phyloP scores from a whole-genome alignment of 345 rosid genomes.

The Aethionema arabicum region DNA sequence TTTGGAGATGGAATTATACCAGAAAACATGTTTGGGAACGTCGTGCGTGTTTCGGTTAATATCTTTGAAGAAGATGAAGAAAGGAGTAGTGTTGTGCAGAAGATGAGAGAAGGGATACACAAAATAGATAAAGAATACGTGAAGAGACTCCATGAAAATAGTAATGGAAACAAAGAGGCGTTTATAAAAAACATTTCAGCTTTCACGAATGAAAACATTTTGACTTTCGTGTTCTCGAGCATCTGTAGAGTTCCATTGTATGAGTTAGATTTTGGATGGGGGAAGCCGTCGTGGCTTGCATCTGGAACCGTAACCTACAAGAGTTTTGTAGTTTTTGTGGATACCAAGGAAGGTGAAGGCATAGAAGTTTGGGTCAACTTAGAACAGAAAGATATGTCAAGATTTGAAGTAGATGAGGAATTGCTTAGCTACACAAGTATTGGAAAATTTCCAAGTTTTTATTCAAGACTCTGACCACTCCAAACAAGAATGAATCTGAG shows the following conservation, averaged over 20 bases:
- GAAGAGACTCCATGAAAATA: constrained; percentile 25
- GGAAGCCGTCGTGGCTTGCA: constrained; percentile 28
- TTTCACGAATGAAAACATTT: too few species aligned
- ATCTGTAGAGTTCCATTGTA: constrained; percentile 24
- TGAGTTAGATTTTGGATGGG: constrained; percentile 34
- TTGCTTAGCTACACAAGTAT: constrained; percentile 19
- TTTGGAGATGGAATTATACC: constrained; percentile 35
- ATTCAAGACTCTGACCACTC: too few species aligned
- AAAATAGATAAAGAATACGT: constrained; percentile 33
- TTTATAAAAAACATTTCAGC: constrained; percentile 21
- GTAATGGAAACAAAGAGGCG: neutral
- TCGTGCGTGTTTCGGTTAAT: constrained; percentile 10
- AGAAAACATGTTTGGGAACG: constrained; percentile 45
- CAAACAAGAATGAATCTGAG: too few species aligned
- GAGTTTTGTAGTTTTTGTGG: constrained; percentile 18
- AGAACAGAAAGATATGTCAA: constrained; percentile 28
- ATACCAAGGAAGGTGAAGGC: constrained; percentile 27
- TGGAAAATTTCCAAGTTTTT: too few species aligned
- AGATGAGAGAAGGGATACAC: constrained; percentile 35
- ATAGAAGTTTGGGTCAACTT: constrained; percentile 34
- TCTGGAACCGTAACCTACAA: constrained; percentile 28
- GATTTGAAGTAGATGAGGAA: constrained; percentile 24
- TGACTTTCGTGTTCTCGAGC: constrained; percentile 24
- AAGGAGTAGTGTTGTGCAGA: constrained; percentile 19
- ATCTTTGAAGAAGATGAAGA: constrained; percentile 7